Evolutionary conservation across 2,329 filamentous ascomycete species (phyloP).

Genomic region (Thelonectria rubi): DNA sequence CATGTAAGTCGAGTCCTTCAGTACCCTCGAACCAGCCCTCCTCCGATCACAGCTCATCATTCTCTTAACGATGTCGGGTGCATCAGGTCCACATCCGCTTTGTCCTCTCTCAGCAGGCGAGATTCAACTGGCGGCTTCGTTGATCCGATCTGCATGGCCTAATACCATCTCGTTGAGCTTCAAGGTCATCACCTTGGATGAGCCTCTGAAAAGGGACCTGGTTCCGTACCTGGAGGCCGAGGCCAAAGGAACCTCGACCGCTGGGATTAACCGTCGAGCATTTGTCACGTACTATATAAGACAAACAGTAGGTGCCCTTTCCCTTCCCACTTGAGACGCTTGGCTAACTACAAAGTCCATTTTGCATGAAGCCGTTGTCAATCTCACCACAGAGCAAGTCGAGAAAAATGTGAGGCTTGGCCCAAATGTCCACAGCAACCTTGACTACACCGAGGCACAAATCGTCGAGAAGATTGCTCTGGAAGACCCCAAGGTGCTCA

Average conservation of each 20-base stretch:
- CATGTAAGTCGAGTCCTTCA: not conserved
- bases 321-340: not conserved
- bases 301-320: slow-evolving; percentile 18
- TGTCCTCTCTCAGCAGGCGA: slow-evolving; percentile 30
- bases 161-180: slow-evolving; percentile 28
- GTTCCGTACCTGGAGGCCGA: slow-evolving; percentile 26
- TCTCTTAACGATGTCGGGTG: not conserved
- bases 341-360: slow-evolving; percentile 21
- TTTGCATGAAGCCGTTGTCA: slow-evolving; percentile 33
- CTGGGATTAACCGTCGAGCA: slow-evolving; percentile 24
- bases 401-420: slow-evolving; percentile 35
- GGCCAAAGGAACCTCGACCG: slow-evolving; percentile 13
- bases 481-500: slow-evolving; percentile 25
- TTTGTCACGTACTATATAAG: slow-evolving; percentile 35
- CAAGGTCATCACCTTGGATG: slow-evolving; percentile 34
- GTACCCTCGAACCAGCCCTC: no score
- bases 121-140: slow-evolving; percentile 28
- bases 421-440: slow-evolving; percentile 28
- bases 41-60: not conserved
- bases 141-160: slow-evolving; percentile 29
- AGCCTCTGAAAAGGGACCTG: slow-evolving; percentile 30
- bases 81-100: slow-evolving; percentile 20
- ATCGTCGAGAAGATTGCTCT: slow-evolving; percentile 31
- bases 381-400: slow-evolving; percentile 23
- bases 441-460: slow-evolving; percentile 32